A percentile compares a stretch with the other conserved stretches of the same genome.
phyloP scores from a whole-genome alignment of 768 basidiomycete genomes.

The Leccinum imitatum region DNA sequence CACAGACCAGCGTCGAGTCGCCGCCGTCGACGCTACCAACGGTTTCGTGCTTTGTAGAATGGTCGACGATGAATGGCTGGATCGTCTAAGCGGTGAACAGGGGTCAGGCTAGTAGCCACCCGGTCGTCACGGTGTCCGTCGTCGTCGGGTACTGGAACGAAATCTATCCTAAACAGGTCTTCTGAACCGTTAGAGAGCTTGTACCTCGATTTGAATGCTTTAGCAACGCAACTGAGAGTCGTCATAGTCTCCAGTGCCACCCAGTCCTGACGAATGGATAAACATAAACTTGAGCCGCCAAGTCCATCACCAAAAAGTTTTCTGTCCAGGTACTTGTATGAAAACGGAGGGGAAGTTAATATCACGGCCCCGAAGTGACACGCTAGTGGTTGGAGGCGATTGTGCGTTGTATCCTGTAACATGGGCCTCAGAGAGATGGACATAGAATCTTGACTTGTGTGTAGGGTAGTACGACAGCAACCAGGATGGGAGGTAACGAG shows the following conservation, averaged over 20 bases:
- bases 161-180: constrained; percentile 23
- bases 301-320: neutral
- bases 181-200: constrained; percentile 27
- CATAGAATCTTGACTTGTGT: neutral
- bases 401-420: neutral
- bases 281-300: neutral
- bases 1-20: constrained; percentile 24
- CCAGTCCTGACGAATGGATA: neutral
- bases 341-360: neutral
- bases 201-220: neutral
- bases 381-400: neutral
- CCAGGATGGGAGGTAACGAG: neutral
- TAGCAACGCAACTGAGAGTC: neutral
- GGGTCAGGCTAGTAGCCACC: constrained; percentile 7
- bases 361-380: neutral
- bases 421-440: neutral
- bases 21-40: constrained; percentile 23
- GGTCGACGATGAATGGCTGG: constrained; percentile 24
- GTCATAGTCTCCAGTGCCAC: no score
- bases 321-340: neutral
- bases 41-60: constrained; percentile 1
- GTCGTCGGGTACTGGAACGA: constrained; percentile 30
- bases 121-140: constrained; percentile 21
- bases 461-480: neutral
- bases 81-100: constrained; percentile 2